A percentile compares a stretch with the other conserved stretches of the same genome.
Evolutionary conservation across 2,329 filamentous ascomycete genomes (phyloP).

Genomic region (Orbilia oligospora): DNA sequence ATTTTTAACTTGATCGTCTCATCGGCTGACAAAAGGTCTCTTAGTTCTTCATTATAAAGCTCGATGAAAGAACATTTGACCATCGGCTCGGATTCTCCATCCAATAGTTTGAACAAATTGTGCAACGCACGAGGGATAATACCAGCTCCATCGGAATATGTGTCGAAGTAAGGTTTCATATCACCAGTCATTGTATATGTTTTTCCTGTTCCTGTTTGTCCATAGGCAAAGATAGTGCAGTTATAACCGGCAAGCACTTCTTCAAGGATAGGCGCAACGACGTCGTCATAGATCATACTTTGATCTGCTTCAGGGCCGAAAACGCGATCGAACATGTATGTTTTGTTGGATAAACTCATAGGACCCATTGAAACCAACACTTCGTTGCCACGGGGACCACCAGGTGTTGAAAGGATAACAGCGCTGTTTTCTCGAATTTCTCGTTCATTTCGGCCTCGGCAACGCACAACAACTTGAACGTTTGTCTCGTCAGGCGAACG

Average conservation of each 20-base stretch:
- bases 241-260: slow-evolving; percentile 98
- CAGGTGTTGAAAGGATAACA: slow-evolving; percentile 84
- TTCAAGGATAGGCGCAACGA: slow-evolving; percentile 90
- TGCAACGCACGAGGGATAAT: slow-evolving; percentile 95
- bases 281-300: slow-evolving; percentile 93
- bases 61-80: slow-evolving; percentile 99
- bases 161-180: slow-evolving; percentile 87
- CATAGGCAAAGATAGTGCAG: slow-evolving; percentile 98
- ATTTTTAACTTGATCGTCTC: slow-evolving; percentile 92
- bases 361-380: slow-evolving; percentile 93
- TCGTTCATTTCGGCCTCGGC: slow-evolving; percentile 90
- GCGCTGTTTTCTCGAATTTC: slow-evolving; percentile 95
- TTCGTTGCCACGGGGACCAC: slow-evolving; percentile 86
- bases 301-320: slow-evolving; percentile 97
- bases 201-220: slow-evolving; percentile 97
- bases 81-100: slow-evolving; percentile 80
- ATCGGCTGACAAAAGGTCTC: slow-evolving; percentile 86
- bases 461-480: slow-evolving; percentile 97
- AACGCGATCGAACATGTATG: slow-evolving; percentile 96
- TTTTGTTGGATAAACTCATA: slow-evolving; percentile 93
- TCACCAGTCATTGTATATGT: slow-evolving; percentile 99
- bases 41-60: slow-evolving; percentile 96
- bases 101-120: slow-evolving; percentile 86
- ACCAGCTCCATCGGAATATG: slow-evolving; percentile 90
- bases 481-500: slow-evolving; percentile 85